Base-by-base conservation (phyloP, 805 yeast species). In the Wickerhamiella qilinensis region DNA sequence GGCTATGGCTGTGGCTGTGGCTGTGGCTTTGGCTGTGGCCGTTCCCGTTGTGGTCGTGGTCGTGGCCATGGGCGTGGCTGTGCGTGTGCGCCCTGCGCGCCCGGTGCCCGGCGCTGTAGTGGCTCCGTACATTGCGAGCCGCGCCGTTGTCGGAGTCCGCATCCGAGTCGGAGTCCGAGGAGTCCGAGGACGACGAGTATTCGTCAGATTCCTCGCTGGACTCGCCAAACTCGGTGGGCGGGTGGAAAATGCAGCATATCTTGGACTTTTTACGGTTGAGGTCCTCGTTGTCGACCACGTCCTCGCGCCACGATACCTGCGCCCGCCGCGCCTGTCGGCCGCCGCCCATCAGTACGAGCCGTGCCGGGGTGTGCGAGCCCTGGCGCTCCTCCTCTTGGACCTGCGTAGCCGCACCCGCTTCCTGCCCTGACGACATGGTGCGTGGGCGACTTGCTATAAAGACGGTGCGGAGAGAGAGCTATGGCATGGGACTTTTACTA, bases 191-290 rank as follows among this genome's bases (percentile, higher is more conserved):
- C 14, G 44, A 39, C 12, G 45, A 39, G 38, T 52, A 48, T 20
- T 47, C 51, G 16, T 58, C 62, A 22, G 48, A 51, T n/a, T 60
- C 63, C 18, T 50, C 52, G 27, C 56, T 51, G 27, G 57, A 46
- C 43, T 60, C 65, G 30, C 55, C 63, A 39, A 60, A 54, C 50
- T 62, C 53, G 44, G 64, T 47, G 20, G 48, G 50, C 16, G 58
- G 58, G 38, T 59, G 62, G 45, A 50, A 62, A n/a, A 63, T 81
- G 75, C 40, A 95, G 91, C 64, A 86, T 79, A 64, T 78, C 57
- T 88, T 88, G 11, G 94, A 73, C 54, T 84, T 85, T 63, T 91
- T 91, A 62, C 73, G 82, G 52, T 78, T 71, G 80, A 91, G 65
- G 53, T 80, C 59, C 59, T 88, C 98, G 55, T 88, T 88, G 56